Percentiles rank a stretch among this genome's conserved stretches.
These are phyloP conservation scores for Phragmites australis DNA, from an alignment of 176 grass and related monocot species.

Conservation along the genomic window DNA sequence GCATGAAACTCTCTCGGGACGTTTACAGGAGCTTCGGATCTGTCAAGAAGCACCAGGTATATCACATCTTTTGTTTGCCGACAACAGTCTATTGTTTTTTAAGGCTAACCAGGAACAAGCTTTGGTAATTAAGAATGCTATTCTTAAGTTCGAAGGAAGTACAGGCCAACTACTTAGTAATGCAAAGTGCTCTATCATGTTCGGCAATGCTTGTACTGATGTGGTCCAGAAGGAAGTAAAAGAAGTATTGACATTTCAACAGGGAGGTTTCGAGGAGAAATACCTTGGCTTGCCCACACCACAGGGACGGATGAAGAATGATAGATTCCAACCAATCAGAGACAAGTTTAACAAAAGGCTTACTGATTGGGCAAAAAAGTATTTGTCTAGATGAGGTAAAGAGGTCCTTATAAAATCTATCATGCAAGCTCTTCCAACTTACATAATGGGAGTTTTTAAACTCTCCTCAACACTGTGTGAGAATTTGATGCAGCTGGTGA, in stretches of 20 bases:
- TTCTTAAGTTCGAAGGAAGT: background rate
- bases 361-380: background rate
- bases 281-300: background rate
- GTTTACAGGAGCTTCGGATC: background rate
- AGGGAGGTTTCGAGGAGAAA: background rate
- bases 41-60: background rate
- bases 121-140: background rate
- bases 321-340: background rate
- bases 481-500: background rate
- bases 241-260: background rate
- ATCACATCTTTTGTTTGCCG: background rate
- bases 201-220: too few species aligned
- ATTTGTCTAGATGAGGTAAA: background rate
- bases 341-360: background rate
- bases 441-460: background rate
- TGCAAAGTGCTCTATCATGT: background rate
- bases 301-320: background rate
- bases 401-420: background rate
- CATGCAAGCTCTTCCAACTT: background rate
- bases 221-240: too few species aligned
- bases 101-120: background rate
- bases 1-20: too few species aligned
- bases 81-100: background rate
- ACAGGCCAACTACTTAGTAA: background rate
- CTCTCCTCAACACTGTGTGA: background rate